These are phyloP conservation scores for Podospora sp. DNA, from an alignment of 495 filamentous ascomycete species.

Conservation along the genomic window DNA sequence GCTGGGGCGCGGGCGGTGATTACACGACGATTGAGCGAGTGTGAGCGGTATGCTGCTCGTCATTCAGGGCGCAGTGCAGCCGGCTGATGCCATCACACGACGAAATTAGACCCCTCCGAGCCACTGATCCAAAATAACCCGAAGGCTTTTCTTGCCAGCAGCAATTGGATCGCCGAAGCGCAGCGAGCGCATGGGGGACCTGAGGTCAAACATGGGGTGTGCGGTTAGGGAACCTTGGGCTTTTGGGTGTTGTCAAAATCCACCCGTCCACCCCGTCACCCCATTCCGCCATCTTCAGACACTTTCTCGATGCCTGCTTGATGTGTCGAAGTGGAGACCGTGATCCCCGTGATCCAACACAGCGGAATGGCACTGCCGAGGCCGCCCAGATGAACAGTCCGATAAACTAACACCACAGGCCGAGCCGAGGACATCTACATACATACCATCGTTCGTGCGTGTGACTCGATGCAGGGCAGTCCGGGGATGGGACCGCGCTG, in stretches of 20 bases:
- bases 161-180: not conserved
- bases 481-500: conserved; percentile 1
- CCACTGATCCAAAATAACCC: conserved; percentile 30
- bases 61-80: conserved; percentile 27
- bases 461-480: conserved; percentile 11
- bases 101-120: conserved; percentile 23
- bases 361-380: not conserved
- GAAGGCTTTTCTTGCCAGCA: conserved; percentile 1
- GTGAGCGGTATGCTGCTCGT: conserved; percentile 26
- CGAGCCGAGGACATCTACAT: not conserved
- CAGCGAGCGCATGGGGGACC: not conserved
- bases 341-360: not conserved
- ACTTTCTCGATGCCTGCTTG: not conserved
- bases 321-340: not conserved
- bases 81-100: conserved; percentile 29
- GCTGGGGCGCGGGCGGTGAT: conserved; percentile 1
- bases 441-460: not conserved
- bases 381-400: not conserved
- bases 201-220: not conserved
- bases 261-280: not conserved
- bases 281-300: not conserved
- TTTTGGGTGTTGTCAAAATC: not conserved
- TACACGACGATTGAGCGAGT: conserved; percentile 13
- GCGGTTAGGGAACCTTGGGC: not conserved
- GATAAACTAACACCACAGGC: not conserved